Conservation (phyloP, 495 filamentous ascomycete species). For the Usnea hakonensis region DNA sequence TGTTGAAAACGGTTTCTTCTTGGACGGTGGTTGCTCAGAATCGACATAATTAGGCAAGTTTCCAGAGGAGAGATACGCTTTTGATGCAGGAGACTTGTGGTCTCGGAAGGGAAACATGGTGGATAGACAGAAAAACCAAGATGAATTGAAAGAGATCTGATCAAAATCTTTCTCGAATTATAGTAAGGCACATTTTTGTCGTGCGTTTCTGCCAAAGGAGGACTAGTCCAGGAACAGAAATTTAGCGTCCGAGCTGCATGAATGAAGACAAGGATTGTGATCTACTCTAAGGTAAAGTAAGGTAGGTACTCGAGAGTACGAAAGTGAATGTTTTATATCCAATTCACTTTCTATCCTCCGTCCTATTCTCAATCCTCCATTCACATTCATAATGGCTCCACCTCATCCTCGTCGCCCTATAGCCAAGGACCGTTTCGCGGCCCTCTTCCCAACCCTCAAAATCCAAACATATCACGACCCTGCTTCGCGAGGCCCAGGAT, state of each 20-base stretch:
- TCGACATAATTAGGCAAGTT: slow-evolving; percentile 57
- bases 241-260: slow-evolving; percentile 11
- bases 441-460: slow-evolving; percentile 49
- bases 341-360: no score
- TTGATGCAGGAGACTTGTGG: slow-evolving; percentile 52
- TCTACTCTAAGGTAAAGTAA: no score
- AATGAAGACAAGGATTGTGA: background rate
- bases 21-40: slow-evolving; percentile 59
- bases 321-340: no score
- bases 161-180: background rate
- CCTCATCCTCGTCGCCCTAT: slow-evolving; percentile 46
- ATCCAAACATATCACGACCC: slow-evolving; percentile 58
- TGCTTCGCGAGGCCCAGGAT: slow-evolving; percentile 40
- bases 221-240: background rate
- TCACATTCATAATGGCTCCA: slow-evolving; percentile 44
- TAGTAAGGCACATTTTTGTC: background rate
- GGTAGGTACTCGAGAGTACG: no score
- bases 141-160: background rate
- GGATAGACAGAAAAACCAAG: background rate
- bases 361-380: slow-evolving; percentile 19
- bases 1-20: slow-evolving; percentile 64
- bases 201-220: background rate
- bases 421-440: slow-evolving; percentile 54
- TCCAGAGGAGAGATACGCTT: slow-evolving; percentile 65
- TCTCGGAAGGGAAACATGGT: slow-evolving; percentile 54